These are phyloP conservation scores for Chrysanthemum makinoi DNA, from an alignment of 129 eudicot species.

Conservation along the genomic window DNA sequence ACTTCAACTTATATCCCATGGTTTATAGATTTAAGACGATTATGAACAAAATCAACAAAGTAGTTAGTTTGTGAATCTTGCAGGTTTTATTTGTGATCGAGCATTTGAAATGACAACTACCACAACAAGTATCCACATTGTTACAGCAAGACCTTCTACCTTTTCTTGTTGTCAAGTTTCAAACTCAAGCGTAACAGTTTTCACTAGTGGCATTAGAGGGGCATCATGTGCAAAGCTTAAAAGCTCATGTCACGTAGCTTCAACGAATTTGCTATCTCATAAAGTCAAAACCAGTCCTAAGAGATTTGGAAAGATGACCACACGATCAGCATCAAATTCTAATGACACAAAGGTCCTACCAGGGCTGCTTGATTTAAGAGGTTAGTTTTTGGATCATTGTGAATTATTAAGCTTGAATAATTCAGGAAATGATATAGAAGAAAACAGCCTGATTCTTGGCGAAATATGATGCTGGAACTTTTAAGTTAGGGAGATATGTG, in stretches of 20 bases:
- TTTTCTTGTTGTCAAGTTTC: background rate
- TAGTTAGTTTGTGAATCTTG: background rate
- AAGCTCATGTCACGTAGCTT: background rate
- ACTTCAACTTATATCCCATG: background rate
- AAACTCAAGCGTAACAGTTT: background rate
- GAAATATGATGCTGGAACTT: background rate
- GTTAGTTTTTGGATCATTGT: background rate
- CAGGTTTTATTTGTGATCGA: background rate
- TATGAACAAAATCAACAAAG: too few species aligned
- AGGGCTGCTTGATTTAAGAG: constrained; percentile 9
- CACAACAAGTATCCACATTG: background rate
- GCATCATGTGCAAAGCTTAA: background rate
- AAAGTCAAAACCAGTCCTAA: background rate
- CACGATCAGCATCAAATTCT: background rate
- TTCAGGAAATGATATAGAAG: background rate
- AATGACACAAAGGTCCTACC: background rate
- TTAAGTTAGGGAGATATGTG: background rate
- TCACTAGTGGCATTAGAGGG: background rate
- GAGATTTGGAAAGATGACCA: background rate
- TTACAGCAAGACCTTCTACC: background rate
- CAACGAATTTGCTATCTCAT: background rate
- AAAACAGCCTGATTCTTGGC: background rate
- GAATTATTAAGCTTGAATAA: background rate
- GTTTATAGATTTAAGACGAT: too few species aligned
- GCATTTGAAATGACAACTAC: background rate